phyloP scores from a whole-genome alignment of 106 monocot species.

The Alisma plantagoaquatica region DNA sequence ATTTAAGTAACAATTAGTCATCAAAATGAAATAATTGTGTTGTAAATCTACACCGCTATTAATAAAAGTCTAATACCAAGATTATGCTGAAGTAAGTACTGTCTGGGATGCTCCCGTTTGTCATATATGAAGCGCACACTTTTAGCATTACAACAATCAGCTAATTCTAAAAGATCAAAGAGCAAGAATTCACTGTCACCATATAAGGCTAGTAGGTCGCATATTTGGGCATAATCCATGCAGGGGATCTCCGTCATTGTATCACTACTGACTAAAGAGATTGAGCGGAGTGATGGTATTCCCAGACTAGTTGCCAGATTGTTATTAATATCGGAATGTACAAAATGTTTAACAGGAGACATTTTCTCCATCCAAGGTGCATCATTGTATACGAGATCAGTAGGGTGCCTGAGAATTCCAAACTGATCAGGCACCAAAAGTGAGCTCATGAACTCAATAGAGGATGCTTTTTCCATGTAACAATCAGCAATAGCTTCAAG shows the following conservation, averaged over 20 bases:
- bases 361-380: slow-evolving; percentile 86
- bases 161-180: slow-evolving; percentile 90
- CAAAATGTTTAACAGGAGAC: slow-evolving; percentile 39
- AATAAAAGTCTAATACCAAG: too few species aligned
- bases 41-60: too few species aligned
- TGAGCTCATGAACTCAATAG: slow-evolving; percentile 37
- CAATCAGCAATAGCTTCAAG: slow-evolving; percentile 81
- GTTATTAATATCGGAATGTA: slow-evolving; percentile 62
- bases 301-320: slow-evolving; percentile 81
- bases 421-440: slow-evolving; percentile 76
- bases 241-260: slow-evolving; percentile 67
- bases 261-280: slow-evolving; percentile 71
- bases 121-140: slow-evolving; percentile 88
- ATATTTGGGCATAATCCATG: slow-evolving; percentile 79
- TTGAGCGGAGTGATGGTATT: slow-evolving; percentile 58
- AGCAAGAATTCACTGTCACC: slow-evolving; percentile 57
- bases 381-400: slow-evolving; percentile 85
- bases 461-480: slow-evolving; percentile 27
- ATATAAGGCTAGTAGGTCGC: slow-evolving; percentile 72
- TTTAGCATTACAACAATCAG: slow-evolving; percentile 74
- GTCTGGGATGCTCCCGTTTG: slow-evolving; percentile 81
- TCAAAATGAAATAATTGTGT: too few species aligned
- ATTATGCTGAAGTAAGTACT: slow-evolving; percentile 89
- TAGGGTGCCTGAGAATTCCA: slow-evolving; percentile 42
- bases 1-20: too few species aligned